Base-by-base conservation (phyloP, 805 yeast species). In the Wickerhamiella nectarea region DNA sequence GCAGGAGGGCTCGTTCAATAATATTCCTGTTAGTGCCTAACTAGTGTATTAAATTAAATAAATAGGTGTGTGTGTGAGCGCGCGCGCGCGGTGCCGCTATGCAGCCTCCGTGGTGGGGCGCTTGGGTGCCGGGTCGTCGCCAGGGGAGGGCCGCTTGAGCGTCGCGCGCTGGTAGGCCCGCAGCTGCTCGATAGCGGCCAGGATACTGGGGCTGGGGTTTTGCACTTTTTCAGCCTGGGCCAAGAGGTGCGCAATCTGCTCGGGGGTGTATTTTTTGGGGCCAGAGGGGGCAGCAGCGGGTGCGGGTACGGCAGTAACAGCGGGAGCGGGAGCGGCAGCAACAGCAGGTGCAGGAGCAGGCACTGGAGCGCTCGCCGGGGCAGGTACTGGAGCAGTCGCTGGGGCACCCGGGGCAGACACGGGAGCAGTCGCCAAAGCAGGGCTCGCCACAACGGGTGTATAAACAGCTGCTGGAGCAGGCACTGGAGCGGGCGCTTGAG, bases 1-100 rank as follows among this genome's bases (percentile, higher is more conserved):
- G 59, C 67, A 75, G 55, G 97, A 89, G 66, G 76, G 80, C 44
- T 85, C 95, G 9, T 91, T 89, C 66, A 82, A 83, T 61, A 83
- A 85, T 57, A 91, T 83, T 26, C 40, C 40, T 8, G 31, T 25
- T 11, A 11, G n/a, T 25, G 24, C 24, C 8, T 21, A 21, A 8
- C n/a, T n/a, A 21, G 5, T 21, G 11, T 6, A 10, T 25, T 25
- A 25, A 5, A 25, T 6, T 25, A 25, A 25, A 25, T 25, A 25
- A 25, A 25, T 22, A 22, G n/a, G n/a, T n/a, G n/a, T n/a, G n/a
- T n/a, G n/a, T n/a, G n/a, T n/a, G n/a, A n/a, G n/a, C n/a, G n/a
- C n/a, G n/a, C n/a, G n/a, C n/a, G n/a, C n/a, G n/a, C n/a, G n/a
- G 4, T 8, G 4, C 11, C n/a, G n/a, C 29, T 25, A 25, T 10